Evolutionary conservation across 2,329 filamentous ascomycete species (phyloP), one percentile per base, ranked within the genome.

Genomic region (Claviceps digitariae): DNA sequence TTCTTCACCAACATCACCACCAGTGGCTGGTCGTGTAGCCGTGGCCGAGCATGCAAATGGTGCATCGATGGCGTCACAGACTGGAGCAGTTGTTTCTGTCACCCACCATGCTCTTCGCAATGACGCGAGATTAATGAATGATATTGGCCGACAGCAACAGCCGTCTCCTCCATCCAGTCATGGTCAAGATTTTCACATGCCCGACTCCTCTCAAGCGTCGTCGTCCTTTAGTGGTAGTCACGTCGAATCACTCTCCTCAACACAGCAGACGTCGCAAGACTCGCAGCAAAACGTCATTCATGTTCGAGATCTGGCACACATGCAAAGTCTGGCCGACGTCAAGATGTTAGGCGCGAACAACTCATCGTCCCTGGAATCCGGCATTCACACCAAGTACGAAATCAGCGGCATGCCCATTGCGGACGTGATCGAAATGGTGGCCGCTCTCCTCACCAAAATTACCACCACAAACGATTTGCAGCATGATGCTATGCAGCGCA

Each of bases 391-490:
- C 70, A 82, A 81, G 65, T 98, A 95, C 67, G 93, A 97, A 69
- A 96, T 98, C 62, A 96, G 90, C 70, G 87, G 82, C 52, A 97
- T 98, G 91, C 93, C 93, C 51, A 94, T 97, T 53, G 83, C 86
- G 59, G 91, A 98, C 65, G 88, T 98, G 60, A 98, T 98, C 65
- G 91, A 97, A 69, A 97, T 98, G 93, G 93, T 98, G 4, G 93
- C 93, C 4, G 93, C 90, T 7, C 78, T 98, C 25, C 75, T 98
- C 57, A 95, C 91, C 54, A 97, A 97, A 69, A 98, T 98, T 62
- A 97, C 93, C 6, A 89, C 88, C 3, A 96, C 91, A 54, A 98
- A 98, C 66, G 93, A 98, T 66, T 74, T 85, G 51, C 90, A 97
- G 66, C 91, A 97, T 68, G 89, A 96, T 66, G 87, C 90, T 58